Evolutionary conservation across 179 eudicot species (phyloP).

Genomic region (Patellifolia procumbens): DNA sequence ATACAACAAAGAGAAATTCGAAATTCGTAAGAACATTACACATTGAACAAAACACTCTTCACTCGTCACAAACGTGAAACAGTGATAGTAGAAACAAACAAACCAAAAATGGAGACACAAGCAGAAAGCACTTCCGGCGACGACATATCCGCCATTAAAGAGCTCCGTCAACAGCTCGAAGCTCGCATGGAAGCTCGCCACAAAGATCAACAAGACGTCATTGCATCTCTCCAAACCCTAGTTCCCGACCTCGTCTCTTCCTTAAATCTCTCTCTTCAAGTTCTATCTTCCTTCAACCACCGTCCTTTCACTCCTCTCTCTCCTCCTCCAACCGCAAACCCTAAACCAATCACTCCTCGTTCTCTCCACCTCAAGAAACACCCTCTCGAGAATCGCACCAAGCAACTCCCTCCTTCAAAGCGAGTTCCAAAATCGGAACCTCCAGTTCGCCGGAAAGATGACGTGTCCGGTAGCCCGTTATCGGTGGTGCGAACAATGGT

Average conservation of each 20-base stretch:
- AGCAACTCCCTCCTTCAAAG: slow-evolving; percentile 19
- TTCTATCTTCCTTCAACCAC: slow-evolving; percentile 61
- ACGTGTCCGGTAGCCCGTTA: slow-evolving; percentile 44
- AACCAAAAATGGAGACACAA: slow-evolving; percentile 28
- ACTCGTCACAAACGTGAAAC: too few relatives aligned
- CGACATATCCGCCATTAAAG: slow-evolving; percentile 47
- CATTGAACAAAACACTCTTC: too few relatives aligned
- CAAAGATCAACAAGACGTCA: slow-evolving; percentile 55
- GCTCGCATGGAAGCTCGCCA: slow-evolving; percentile 52
- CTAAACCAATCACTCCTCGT: slow-evolving; percentile 11
- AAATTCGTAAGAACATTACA: too few relatives aligned
- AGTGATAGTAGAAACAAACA: background rate
- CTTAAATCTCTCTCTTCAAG: slow-evolving; percentile 65
- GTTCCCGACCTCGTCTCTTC: slow-evolving; percentile 78
- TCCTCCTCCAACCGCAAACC: slow-evolving; percentile 27
- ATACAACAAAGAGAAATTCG: too few relatives aligned
- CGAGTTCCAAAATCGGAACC: slow-evolving; percentile 19
- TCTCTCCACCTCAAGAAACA: slow-evolving; percentile 17
- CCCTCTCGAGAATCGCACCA: background rate
- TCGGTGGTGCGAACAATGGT: slow-evolving; percentile 68
- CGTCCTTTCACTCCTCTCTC: slow-evolving; percentile 62
- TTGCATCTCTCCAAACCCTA: slow-evolving; percentile 67
- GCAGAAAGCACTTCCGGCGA: slow-evolving; percentile 39
- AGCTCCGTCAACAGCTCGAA: slow-evolving; percentile 60
- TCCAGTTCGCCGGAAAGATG: slow-evolving; percentile 11